Base-by-base conservation (phyloP, 306 rosid genomes). In the Styphnolobium japonicum region DNA sequence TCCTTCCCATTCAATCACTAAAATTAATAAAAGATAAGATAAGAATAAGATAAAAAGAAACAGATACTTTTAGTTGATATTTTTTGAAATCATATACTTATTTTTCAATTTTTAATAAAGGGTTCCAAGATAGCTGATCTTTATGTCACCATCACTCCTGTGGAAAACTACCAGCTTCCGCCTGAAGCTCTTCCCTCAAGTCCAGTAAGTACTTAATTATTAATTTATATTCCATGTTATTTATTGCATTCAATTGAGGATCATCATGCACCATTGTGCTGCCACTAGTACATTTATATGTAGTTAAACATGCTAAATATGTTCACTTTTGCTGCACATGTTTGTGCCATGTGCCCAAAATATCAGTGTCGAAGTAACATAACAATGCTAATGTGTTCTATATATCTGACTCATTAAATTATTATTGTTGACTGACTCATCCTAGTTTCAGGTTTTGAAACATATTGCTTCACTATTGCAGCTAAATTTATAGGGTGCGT, bases 151-250 rank as follows among this genome's bases (percentile, higher is more conserved):
- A 87, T 92, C 76, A 68, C 89, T 34, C 88, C 86, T 18, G 91
- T 80, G 63, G 93, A 94, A 80, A 80, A 89, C 82, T 92, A 92
- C 73, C 86, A 73, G 79, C 89, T 92, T 64, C 98, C 98, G 6
- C 97, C 97, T 21, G 92, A 88, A 29, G 93, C 88, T 18, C 22
- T 89, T 53, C 85, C 87, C 29, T 67, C 83, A 55, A 88, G 81
- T 79, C 81, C 77, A 67, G 98, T 94, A 87, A 84, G 83, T 79
- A 46, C 71, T 31, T 57, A 48, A 56, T 76, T 56, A 5, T 43
- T 67, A 66, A 39, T 66, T 61, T 25, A 67, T 45, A 36, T 71
- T 42, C 14, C 25, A 22, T 39, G 16, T 45, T 58, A 42, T 49
- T 70, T 71, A 67, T 52, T 76, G 27, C 42, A 8, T 12, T 49